A percentile compares a stretch with the other conserved stretches of the same genome.
phyloP scores from a whole-genome alignment of 106 monocot species.

The Phalaenopsis equestris region DNA sequence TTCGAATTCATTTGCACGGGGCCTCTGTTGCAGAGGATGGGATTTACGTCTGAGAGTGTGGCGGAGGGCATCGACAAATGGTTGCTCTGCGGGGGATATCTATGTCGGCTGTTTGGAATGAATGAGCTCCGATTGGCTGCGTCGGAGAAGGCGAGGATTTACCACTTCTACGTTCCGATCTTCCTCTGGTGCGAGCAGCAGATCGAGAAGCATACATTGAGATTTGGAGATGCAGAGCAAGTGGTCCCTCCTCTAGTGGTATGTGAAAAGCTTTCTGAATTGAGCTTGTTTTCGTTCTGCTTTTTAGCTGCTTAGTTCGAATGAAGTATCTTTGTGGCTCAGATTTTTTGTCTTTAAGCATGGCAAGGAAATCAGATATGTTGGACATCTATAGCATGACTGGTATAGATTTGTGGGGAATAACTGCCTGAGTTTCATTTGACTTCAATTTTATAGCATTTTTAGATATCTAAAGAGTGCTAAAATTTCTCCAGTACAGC shows the following conservation, averaged over 20 bases:
- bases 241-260: constrained; percentile 85
- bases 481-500: neutral
- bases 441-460: neutral
- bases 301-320: neutral
- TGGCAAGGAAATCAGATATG: neutral
- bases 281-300: neutral
- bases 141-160: constrained; percentile 75
- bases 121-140: constrained; percentile 43
- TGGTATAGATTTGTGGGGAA: neutral
- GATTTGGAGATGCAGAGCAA: constrained; percentile 52
- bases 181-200: constrained; percentile 95
- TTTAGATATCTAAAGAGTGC: neutral
- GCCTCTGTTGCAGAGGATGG: constrained; percentile 57
- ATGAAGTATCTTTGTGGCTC: neutral
- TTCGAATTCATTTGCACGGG: constrained; percentile 79
- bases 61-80: constrained; percentile 64
- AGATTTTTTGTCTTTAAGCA: neutral
- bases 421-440: neutral
- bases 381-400: neutral
- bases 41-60: constrained; percentile 47
- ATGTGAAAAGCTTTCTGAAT: constrained; percentile 7
- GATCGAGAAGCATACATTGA: constrained; percentile 37
- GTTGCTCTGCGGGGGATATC: constrained; percentile 44
- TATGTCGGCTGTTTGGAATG: constrained; percentile 63
- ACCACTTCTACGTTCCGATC: constrained; percentile 86